These are phyloP conservation scores for Panicum miliaceum DNA, from an alignment of 176 grass and related monocot genomes.

Conservation along the genomic window DNA sequence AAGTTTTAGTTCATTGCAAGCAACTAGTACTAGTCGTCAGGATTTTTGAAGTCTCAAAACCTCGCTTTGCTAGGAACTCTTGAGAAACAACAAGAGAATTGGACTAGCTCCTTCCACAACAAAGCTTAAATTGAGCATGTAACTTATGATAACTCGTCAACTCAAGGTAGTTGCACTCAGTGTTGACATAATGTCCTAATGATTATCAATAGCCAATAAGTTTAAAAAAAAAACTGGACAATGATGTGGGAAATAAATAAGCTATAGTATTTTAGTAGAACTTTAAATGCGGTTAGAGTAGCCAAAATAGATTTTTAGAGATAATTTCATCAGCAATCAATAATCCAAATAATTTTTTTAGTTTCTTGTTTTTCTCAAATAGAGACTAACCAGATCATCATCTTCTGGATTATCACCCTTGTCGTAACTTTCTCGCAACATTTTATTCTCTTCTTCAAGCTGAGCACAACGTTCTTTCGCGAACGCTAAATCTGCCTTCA, in stretches of 20 bases:
- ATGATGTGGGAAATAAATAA: not conserved
- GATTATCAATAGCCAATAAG: not conserved
- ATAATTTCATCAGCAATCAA: slow-evolving; percentile 12
- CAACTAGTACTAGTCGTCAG: not conserved
- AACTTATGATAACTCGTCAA: slow-evolving; percentile 6
- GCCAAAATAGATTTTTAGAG: not conserved
- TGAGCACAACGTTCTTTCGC: slow-evolving; percentile 93
- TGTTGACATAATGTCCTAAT: slow-evolving; percentile 12
- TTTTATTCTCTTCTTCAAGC: slow-evolving; percentile 95
- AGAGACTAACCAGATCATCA: slow-evolving; percentile 81
- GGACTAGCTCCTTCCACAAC: not conserved
- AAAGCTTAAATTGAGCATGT: slow-evolving; percentile 5
- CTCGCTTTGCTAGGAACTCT: not conserved
- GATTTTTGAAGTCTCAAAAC: not conserved
- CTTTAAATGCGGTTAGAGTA: not conserved
- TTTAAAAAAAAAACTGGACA: not conserved
- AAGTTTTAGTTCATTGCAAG: slow-evolving; percentile 1
- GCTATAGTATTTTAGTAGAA: not conserved
- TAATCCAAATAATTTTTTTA: not conserved
- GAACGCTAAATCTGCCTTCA: slow-evolving; percentile 96
- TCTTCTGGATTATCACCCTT: slow-evolving; percentile 89
- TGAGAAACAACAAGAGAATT: not conserved
- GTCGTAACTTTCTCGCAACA: slow-evolving; percentile 77
- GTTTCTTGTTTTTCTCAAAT: not conserved
- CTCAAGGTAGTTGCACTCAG: not conserved